These are phyloP conservation scores for Kodamaea lidongshanica DNA, from an alignment of 805 yeast species.

Conservation along the genomic window DNA sequence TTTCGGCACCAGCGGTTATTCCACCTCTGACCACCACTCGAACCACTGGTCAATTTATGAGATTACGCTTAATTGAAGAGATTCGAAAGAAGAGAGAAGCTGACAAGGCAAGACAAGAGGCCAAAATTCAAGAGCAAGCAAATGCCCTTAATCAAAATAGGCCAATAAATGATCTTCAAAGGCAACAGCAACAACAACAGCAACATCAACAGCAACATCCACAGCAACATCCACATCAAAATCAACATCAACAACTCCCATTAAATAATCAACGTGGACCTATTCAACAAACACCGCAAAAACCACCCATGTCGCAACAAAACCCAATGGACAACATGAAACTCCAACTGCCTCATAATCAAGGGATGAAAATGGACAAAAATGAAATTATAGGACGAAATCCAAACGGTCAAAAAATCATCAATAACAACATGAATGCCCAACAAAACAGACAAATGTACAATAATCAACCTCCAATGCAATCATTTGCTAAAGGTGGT, in stretches of 20 bases:
- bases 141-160: constrained; percentile 25
- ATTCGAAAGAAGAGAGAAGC: constrained; percentile 59
- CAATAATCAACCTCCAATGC: background rate
- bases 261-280: constrained; percentile 2
- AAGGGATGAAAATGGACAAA: too few relatives aligned
- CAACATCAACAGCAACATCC: constrained; percentile 13
- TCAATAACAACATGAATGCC: background rate
- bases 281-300: constrained; percentile 4
- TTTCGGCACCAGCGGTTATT: constrained; percentile 13
- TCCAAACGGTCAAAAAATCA: background rate
- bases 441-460: background rate
- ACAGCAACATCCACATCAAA: constrained; percentile 13
- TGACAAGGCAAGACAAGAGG: constrained; percentile 37
- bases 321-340: too few relatives aligned
- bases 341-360: too few relatives aligned
- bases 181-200: constrained; percentile 16
- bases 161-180: constrained; percentile 27
- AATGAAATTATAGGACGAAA: background rate
- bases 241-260: constrained; percentile 4
- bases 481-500: background rate
- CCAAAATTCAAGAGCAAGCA: constrained; percentile 34
- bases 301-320: constrained; percentile 3
- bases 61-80: constrained; percentile 84
- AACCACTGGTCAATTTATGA: constrained; percentile 63
- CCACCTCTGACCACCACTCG: constrained; percentile 18